Conservation (phyloP, 2,329 filamentous ascomycete species). For the Metarhizium guizhouense region DNA sequence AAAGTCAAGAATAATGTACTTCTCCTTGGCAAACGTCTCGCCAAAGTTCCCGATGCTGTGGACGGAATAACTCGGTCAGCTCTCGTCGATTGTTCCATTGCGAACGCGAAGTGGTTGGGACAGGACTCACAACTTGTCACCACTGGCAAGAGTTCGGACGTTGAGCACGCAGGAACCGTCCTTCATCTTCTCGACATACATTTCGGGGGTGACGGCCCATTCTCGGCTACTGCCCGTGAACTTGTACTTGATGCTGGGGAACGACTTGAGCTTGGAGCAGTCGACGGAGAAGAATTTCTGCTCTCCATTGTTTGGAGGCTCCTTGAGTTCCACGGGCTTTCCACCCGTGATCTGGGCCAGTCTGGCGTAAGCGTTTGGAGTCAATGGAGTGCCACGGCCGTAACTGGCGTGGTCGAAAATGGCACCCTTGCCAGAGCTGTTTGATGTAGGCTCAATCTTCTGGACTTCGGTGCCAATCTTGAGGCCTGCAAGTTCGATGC, state of each 20-base stretch:
- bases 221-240: constrained; percentile 8
- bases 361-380: constrained; percentile 9
- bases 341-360: constrained; percentile 9
- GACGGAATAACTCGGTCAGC: neutral
- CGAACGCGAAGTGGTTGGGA: neutral
- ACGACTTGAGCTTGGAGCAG: constrained; percentile 6
- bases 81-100: neutral
- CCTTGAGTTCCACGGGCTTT: constrained; percentile 6
- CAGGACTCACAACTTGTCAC: constrained; percentile 10
- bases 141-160: constrained; percentile 9
- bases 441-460: constrained; percentile 8
- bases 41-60: constrained; percentile 12
- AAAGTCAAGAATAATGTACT: constrained; percentile 11
- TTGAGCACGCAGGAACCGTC: constrained; percentile 12
- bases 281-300: constrained; percentile 10
- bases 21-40: constrained; percentile 12
- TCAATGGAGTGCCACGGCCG: constrained; percentile 10
- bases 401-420: constrained; percentile 13
- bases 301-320: constrained; percentile 12
- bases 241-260: constrained; percentile 8
- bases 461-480: constrained; percentile 10
- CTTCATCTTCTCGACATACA: constrained; percentile 9
- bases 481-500: constrained; percentile 8
- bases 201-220: constrained; percentile 8
- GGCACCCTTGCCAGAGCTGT: constrained; percentile 9